Evolutionary conservation across 345 rosid genomes (phyloP), one percentile per base, ranked within the genome.

Genomic region (Moricandia arvensis): DNA sequence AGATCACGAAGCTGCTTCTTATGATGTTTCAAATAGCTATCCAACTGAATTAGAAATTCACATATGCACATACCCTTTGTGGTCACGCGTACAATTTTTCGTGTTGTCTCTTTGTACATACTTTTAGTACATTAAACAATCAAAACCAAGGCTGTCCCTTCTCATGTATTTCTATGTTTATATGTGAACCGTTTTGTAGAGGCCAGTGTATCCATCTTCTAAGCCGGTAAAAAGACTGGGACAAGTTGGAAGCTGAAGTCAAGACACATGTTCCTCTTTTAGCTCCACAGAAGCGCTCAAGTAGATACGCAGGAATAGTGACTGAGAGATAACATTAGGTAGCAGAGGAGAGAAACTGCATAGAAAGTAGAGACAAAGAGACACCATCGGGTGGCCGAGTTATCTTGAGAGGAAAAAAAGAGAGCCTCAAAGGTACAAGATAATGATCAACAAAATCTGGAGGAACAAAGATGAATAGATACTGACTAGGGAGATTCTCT

Each of bases 1-100:
- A 84, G 93, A 91, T 83, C 97, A 90, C 34, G 97, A 91, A 85
- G 85, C 87, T 69, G 96, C 98, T 74, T 82, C 88, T 45, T 90
- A 91, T 79, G 86, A 21, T 21, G 24, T 21, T 21, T 21, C 24
- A 21, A 21, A 21, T 21, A 21, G 24, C 24, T 21, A 21, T 21
- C 24, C 24, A 21, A 21, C 24, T 21, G 24, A 21, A 21, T 21
- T 21, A 21, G 24, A 21, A 21, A 21, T 21, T 21, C 24, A 21
- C 24, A 21, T 21, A 21, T 21, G 24, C 24, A 21, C 24, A 21
- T 21, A 21, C 24, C 24, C 24, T 21, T 21, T 21, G 24, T 21
- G 24, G 24, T 21, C 24, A 21, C 24, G 24, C 24, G 24, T 21
- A 21, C 24, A 21, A 21, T 21, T 21, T 21, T 21, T 21, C 24